Evolutionary conservation across 2,329 filamentous ascomycete species (phyloP).

Genomic region (Bisporella sp.): DNA sequence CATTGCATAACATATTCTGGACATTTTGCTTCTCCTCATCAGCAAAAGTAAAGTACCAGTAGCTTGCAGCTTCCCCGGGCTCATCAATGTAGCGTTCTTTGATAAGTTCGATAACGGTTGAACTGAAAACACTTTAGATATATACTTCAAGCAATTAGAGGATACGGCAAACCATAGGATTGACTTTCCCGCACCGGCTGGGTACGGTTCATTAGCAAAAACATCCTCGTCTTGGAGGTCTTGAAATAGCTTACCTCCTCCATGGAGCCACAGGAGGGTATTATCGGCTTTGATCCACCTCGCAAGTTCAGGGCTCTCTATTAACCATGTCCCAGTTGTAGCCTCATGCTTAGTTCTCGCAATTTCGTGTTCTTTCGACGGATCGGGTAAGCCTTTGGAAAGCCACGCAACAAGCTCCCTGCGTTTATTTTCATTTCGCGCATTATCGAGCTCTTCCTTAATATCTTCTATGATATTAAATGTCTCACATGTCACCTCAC

Average conservation of each 20-base stretch:
- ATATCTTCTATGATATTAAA: too few species aligned
- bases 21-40: constrained; percentile 6
- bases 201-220: not conserved
- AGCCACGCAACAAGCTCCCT: too few species aligned
- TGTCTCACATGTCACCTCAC: too few species aligned
- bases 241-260: constrained; percentile 4
- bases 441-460: too few species aligned
- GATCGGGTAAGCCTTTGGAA: constrained; percentile 1
- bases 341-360: constrained; percentile 5
- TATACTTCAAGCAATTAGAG: too few species aligned
- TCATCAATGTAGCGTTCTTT: constrained; percentile 1
- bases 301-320: constrained; percentile 2
- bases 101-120: constrained; percentile 8
- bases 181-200: constrained; percentile 10
- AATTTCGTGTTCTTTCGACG: constrained; percentile 10
- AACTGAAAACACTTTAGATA: not conserved
- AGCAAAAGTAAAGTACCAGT: constrained; percentile 12
- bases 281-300: constrained; percentile 2
- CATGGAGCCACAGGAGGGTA: constrained; percentile 12
- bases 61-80: not conserved
- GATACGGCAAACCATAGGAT: constrained; percentile 3
- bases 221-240: not conserved
- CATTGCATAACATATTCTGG: constrained; percentile 4
- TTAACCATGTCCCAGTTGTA: constrained; percentile 11
- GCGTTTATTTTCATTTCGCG: too few species aligned